A percentile compares a stretch with the other conserved stretches of the same genome.
Conservation (phyloP, 2,329 filamentous ascomycete species). For the Aspergillaceae sp. region DNA sequence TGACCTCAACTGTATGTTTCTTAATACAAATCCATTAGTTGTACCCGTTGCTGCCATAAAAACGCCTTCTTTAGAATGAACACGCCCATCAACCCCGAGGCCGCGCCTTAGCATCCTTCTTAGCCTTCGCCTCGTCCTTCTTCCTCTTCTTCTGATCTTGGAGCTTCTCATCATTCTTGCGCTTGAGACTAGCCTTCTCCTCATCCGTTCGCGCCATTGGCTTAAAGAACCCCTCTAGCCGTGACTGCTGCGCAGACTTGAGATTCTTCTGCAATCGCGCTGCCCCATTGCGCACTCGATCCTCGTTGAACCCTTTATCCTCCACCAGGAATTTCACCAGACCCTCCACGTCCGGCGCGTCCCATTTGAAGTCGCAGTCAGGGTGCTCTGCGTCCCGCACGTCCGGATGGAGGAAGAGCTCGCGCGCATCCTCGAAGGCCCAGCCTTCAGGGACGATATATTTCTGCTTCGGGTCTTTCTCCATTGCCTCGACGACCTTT, state of each 20-base stretch:
- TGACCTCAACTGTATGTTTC: no score
- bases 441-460: constrained; percentile 89
- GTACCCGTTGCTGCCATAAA: no score
- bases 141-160: constrained; percentile 91
- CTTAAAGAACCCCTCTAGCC: constrained; percentile 96
- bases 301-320: constrained; percentile 96
- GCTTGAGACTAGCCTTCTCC: constrained; percentile 76
- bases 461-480: constrained; percentile 68
- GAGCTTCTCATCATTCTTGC: constrained; percentile 86
- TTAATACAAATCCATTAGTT: no score
- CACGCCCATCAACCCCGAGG: constrained; percentile 51
- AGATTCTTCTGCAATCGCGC: constrained; percentile 78
- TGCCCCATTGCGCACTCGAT: constrained; percentile 73
- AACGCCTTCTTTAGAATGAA: no score
- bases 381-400: constrained; percentile 74
- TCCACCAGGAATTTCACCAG: constrained; percentile 81
- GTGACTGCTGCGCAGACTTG: constrained; percentile 81
- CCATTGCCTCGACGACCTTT: constrained; percentile 70
- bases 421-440: constrained; percentile 85
- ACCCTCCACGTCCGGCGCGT: constrained; percentile 81
- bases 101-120: constrained; percentile 82
- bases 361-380: constrained; percentile 96
- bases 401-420: constrained; percentile 85
- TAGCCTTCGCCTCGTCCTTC: constrained; percentile 91
- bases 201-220: constrained; percentile 77